Evolutionary conservation across 352 stramenopile genomes (phyloP), one percentile per base, ranked within the genome.

Genomic region (Lagenidium sp.): DNA sequence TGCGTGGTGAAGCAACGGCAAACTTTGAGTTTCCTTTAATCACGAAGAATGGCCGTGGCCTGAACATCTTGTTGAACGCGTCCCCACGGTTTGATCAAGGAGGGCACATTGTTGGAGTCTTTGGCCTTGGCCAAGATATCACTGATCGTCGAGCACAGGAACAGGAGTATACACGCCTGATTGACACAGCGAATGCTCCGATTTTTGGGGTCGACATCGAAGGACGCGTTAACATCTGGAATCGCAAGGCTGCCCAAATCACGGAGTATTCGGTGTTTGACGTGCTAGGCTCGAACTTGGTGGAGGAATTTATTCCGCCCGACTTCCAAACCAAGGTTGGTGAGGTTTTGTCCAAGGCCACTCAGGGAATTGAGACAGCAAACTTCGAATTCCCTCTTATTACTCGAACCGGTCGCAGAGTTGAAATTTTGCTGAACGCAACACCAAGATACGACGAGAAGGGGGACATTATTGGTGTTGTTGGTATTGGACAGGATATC

Each of bases 261-360:
- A 97, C 86, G 2, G 84, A 95, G 53, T 97, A 96, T 50, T 79
- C 70, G 6, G 75, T 89, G 24, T 55, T 86, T 5, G 90, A 97
- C 50, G 90, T 92, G 12, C 74, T 96, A 36, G 88, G 82, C 18
- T 62, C 69, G 7, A 77, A 81, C 6, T 53, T 98, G 4, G 82
- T 98, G 10, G 66, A 95, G n/a, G 69, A 82, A 24, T 96, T 97
- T 50, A 95, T 97, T 51, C 72, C 73, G 0, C 50, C 71, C 4
- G 66, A 94, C 31, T 84, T 84, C 43, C 68, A 78, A 11, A 50
- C 50, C 6, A 61, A 60, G 4, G 77, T 94, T 10, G 64, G 61
- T 4, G 53, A 73, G 38, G 77, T 91, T 4, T 64, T 94, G 29
- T 65, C 57, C 6, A 78, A 84, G 42, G 77, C 77, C 0, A 63